Percentiles rank a stretch among this genome's conserved stretches.
phyloP scores from a whole-genome alignment of 441 rosid genomes.

The Gossypium aridum region DNA sequence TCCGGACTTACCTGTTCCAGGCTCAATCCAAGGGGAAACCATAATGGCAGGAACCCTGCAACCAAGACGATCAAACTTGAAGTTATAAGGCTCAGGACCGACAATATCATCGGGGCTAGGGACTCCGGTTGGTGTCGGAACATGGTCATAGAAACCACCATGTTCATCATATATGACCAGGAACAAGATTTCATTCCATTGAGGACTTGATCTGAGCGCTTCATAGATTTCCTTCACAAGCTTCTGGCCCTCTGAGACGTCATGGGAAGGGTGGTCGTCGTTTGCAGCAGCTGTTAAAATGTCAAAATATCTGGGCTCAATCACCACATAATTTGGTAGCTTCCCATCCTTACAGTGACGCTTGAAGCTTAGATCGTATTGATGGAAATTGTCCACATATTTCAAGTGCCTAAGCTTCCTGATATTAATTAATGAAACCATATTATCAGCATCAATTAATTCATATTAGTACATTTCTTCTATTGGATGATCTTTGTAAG shows the following conservation, averaged over 20 bases:
- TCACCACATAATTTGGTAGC: slow-evolving; percentile 78
- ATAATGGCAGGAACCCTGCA: slow-evolving; percentile 71
- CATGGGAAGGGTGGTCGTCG: slow-evolving; percentile 76
- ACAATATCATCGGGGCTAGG: slow-evolving; percentile 78
- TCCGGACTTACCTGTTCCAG: slow-evolving; percentile 55
- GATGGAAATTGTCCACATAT: slow-evolving; percentile 63
- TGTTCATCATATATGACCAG: slow-evolving; percentile 75
- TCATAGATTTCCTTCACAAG: slow-evolving; percentile 78
- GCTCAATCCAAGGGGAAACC: slow-evolving; percentile 87
- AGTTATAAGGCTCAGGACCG: slow-evolving; percentile 58
- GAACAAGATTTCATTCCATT: slow-evolving; percentile 74
- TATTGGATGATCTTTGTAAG: not conserved
- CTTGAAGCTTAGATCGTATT: slow-evolving; percentile 39
- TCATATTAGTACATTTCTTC: not conserved
- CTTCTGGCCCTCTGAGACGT: slow-evolving; percentile 51
- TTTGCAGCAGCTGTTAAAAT: slow-evolving; percentile 51
- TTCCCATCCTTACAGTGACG: slow-evolving; percentile 66
- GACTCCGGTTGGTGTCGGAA: slow-evolving; percentile 73
- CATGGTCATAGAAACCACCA: slow-evolving; percentile 93
- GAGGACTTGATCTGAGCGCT: slow-evolving; percentile 78
- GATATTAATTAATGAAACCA: not conserved
- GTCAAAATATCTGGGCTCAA: slow-evolving; percentile 71
- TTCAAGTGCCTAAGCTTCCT: slow-evolving; percentile 77
- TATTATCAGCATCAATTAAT: not conserved
- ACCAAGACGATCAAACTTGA: slow-evolving; percentile 81